Base-by-base conservation (phyloP, 2,329 filamentous ascomycete genomes). In the Myriosclerotinia curreyana region DNA sequence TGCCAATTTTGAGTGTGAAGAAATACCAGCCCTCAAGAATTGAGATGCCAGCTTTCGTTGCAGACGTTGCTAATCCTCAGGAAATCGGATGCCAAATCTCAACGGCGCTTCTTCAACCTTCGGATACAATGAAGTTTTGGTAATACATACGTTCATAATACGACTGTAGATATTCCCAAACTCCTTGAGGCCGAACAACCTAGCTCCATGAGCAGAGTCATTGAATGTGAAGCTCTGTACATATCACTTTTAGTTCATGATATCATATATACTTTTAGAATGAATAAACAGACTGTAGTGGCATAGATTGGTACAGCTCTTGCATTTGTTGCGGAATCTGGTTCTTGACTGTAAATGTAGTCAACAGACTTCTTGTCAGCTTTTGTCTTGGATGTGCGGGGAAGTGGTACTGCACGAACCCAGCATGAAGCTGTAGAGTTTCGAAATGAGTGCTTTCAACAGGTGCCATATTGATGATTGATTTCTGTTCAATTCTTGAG, bases 291-390 rank as follows among this genome's bases (percentile, higher is more conserved):
- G 75, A 85, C 86, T n/a, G 89, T 94, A 6, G 93, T 93, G 17
- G 94, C 92, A 76, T 98, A 98, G 75, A 99, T 98, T 62, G 95
- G 95, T 11, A 97, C 92, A 54, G 94, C 95, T 72, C 95, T 87
- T 34, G 95, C 84, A 66, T 96, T 94, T 67, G 94, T 96, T 2
- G 87, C 77, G 34, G 90, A 79, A 75, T 98, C 95, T 31, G 91
- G 86, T 72, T 87, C 82, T 71, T 96, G 91, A 67, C 92, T 96
- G 52, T 54, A 11, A 11, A 31, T 31, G 28, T 5, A 31, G 11
- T 8, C n/a, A 17, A 53, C 7, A 52, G 11, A 36, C 25, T 61
- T 61, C 12, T 31, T 42, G 56, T 69, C 56, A 71, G 68, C 46
- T 46, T 46, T 66, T 48, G 52, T 55, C 55, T 60, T 49, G 64